These are phyloP conservation scores for Trypanosoma theileri DNA, from an alignment of 208 protist species.

Conservation along the genomic window DNA sequence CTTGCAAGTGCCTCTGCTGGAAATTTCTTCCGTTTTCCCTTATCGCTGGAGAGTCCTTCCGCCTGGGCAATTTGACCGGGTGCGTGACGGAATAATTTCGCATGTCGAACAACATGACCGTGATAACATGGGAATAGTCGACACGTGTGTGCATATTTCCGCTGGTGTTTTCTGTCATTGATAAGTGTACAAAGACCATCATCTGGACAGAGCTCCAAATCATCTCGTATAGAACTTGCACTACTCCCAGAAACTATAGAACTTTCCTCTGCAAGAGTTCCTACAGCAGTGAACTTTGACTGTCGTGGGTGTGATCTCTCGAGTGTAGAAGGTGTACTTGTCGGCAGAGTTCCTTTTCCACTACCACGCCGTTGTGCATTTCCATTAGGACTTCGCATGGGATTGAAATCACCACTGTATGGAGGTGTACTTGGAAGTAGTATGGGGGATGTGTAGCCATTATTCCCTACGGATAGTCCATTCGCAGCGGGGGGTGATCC, in stretches of 20 bases:
- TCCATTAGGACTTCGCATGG: neutral
- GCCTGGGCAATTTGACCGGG: slow-evolving; percentile 61
- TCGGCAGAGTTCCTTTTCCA: neutral
- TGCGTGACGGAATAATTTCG: slow-evolving; percentile 79
- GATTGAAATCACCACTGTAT: neutral
- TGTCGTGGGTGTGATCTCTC: neutral
- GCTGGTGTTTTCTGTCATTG: slow-evolving; percentile 84
- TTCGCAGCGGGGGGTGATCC: slow-evolving; percentile 8
- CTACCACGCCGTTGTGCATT: neutral
- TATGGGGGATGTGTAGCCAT: slow-evolving; percentile 13
- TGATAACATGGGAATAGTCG: slow-evolving; percentile 88
- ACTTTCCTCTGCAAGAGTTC: slow-evolving; percentile 30
- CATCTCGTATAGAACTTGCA: slow-evolving; percentile 57
- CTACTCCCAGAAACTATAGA: slow-evolving; percentile 67
- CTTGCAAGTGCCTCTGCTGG: slow-evolving; percentile 64
- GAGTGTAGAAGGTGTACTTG: too few species aligned
- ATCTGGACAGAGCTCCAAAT: slow-evolving; percentile 69
- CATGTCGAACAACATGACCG: slow-evolving; percentile 68
- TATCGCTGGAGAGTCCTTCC: slow-evolving; percentile 33
- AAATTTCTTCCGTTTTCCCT: slow-evolving; percentile 38
- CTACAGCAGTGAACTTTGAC: slow-evolving; percentile 12
- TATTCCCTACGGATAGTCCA: neutral
- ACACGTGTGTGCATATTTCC: slow-evolving; percentile 83
- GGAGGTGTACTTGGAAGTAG: slow-evolving; percentile 2
- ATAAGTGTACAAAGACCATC: slow-evolving; percentile 71